Base-by-base conservation (phyloP, 805 yeast genomes). In the Lipomyces lipofer region DNA sequence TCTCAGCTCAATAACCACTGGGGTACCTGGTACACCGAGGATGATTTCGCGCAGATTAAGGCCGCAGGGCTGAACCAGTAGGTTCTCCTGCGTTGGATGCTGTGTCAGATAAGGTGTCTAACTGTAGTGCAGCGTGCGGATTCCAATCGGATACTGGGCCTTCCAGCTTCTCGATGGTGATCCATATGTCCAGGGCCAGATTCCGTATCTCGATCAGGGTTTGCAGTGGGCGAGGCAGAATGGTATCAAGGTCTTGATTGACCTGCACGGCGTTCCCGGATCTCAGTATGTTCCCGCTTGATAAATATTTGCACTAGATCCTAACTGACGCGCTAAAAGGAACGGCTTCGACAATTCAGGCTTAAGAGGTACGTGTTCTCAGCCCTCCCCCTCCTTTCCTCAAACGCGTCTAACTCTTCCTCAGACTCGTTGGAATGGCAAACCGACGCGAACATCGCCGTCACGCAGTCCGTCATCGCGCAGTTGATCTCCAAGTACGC, bases 331-430 rank as follows among this genome's bases (percentile, higher is more conserved):
- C 19, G 4, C 51, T 22, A 22, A 13, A 24, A 47, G 51, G 38
- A 90, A 90, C 69, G 97, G 97, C 12, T 90, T 90, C 67, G 97
- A 91, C 71, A 91, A 91, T 75, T 87, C 95, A 6, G 97, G 97
- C 21, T 72, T 80, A 59, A 79, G 96, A 66, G 52, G 52, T 39
- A 17, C 15, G 32, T 22, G n/a, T n/a, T n/a, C n/a, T n/a, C n/a
- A n/a, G n/a, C n/a, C n/a, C 9, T 43, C 17, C 8, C 13, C 7
- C 19, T 10, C 7, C 19, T 10, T 5, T 43, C 4, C 46, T 15
- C 22, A 43, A 25, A 12, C 22, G 12, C 30, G 7, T 15, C 12
- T 43, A 5, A n/a, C n/a, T 9, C 13, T 47, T 19, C n/a, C 51
- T 48, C 44, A 25, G 96, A 85, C 67, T 39, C 62, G 2, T 64